Evolutionary conservation across 768 basidiomycete genomes (phyloP), one percentile per base, ranked within the genome.

Genomic region (Grammothele lineata): DNA sequence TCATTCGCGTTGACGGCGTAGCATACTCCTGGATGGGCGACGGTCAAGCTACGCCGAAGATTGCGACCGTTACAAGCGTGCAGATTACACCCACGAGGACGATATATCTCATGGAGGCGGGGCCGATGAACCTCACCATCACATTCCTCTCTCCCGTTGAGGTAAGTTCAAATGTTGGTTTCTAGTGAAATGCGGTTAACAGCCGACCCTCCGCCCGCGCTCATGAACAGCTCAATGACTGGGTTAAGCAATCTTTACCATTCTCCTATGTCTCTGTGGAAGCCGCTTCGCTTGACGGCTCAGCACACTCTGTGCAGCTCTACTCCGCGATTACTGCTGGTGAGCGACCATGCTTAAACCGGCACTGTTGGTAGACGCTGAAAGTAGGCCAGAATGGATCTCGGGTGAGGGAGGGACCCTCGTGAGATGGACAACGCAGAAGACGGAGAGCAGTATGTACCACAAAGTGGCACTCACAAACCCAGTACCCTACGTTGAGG

Each of bases 141-240:
- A 69, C 64, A 1, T 72, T 69, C 50, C 54, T 71, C 9, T 68
- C 63, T 30, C 71, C 70, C 1, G 64, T 72, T 17, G 68, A 68
- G 60, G 69, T 69, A 36, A 17, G 57, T 6, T 12, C n/a, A n/a
- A n/a, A n/a, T 15, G n/a, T n/a, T n/a, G n/a, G n/a, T n/a, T n/a
- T n/a, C n/a, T n/a, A n/a, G n/a, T n/a, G n/a, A n/a, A n/a, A 10
- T 36, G 15, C 18, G 18, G 35, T 36, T 19, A 6, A 14, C 18
- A 7, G 8, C 15, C 9, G 7, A 24, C 17, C 30, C n/a, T n/a
- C 32, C 19, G 27, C 22, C 2, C 14, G n/a, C 18, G 18, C 3
- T 27, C 22, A n/a, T n/a, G n/a, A n/a, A 3, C 22, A 70, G 66
- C 67, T 68, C 0, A 54, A 57, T 11, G 66, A 72, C 51, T 62